Base-by-base conservation (phyloP, 371 early-diverging fungal genomes). In the Lichtheimia ramosa region DNA sequence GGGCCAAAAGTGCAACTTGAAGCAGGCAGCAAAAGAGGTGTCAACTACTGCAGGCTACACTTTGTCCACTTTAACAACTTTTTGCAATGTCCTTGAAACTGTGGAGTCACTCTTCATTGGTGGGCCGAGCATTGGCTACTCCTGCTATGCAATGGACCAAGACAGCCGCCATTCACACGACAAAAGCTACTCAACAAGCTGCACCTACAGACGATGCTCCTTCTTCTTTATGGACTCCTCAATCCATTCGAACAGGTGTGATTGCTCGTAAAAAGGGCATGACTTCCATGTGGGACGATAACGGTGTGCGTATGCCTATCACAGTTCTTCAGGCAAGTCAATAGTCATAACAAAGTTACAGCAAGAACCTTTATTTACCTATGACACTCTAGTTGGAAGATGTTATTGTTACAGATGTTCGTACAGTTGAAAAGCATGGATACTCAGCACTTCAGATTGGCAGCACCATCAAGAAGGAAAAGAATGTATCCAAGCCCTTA, bases 181-280 rank as follows among this genome's bases (percentile, higher is more conserved):
- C 59, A 28, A 28, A 62, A 12, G 23, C 59, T 4, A 18, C 49
- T 40, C 67, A 63, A 49, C 70, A 66, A 58, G 70, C 73, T 21
- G 52, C 60, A 25, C 55, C 58, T 27, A 51, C 55, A 20, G 58
- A 20, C 54, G 27, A 34, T 23, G 41, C 24, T 42, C 56, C 69
- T 39, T 28, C 71, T 16, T 34, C 76, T 48, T 54, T 71, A 41
- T 80, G 77, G 77, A 67, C 71, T 15, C 57, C 69, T 41, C 53
- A 77, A 46, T 85, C 87, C 43, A 56, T 80, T 63, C 79, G 89
- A 48, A 79, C 85, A 51, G 98, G 98, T 48, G 79, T 93, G 14
- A 85, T 98, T 66, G 97, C 89, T 40, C 74, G 83, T 54, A 98
- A 98, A 79, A 83, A 86, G 73, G 98, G 98, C 24, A 98, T 97